Evolutionary conservation across 768 basidiomycete species (phyloP), one percentile per base, ranked within the genome.

Genomic region (Lentinus brumalis): DNA sequence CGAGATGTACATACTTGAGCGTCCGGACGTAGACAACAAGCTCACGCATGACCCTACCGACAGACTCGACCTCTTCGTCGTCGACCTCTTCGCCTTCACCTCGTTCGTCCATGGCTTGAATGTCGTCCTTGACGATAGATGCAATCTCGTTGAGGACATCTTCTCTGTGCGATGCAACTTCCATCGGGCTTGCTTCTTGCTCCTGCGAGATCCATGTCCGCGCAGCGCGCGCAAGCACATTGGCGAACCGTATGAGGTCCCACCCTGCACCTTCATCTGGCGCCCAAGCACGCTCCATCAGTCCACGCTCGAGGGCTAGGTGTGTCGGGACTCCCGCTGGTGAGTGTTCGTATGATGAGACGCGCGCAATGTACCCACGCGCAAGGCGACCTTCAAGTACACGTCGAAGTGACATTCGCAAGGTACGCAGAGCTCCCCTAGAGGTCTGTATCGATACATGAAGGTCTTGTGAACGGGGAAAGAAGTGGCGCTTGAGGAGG

Each of bases 231-330:
- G 80, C 79, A 16, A 91, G 68, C 47, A 82, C 74, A 46, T 77
- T 77, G 0, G 86, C 86, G 11, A 90, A 76, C 30, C 82, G 76
- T 4, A 79, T 78, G 12, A 88, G 80, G 55, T 89, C 88, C 86
- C 90, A 91, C 3, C 84, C 84, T 35, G 81, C 82, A 31, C 78
- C 53, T 12, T 89, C 88, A 45, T 89, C 83, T 67, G 84, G 86
- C 1, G 87, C 80, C 88, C 88, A 91, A 0, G 88, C 89, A 2
- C 82, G 80, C 66, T 90, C 88, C 81, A 91, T 82, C 60, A 90
- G 70, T 16, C 86, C 86, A 45, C 76, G 76, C 58, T 85, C 86
- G 9, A 91, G 71, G 55, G 84, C 84, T 68, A 89, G 77, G 45
- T 83, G 79, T 0, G 79, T 79, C 0, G 86, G 84, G 1, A 81